Evolutionary conservation across 2,329 filamentous ascomycete species (phyloP), one percentile per base, ranked within the genome.

Genomic region (Pyrenochaeta sp.): DNA sequence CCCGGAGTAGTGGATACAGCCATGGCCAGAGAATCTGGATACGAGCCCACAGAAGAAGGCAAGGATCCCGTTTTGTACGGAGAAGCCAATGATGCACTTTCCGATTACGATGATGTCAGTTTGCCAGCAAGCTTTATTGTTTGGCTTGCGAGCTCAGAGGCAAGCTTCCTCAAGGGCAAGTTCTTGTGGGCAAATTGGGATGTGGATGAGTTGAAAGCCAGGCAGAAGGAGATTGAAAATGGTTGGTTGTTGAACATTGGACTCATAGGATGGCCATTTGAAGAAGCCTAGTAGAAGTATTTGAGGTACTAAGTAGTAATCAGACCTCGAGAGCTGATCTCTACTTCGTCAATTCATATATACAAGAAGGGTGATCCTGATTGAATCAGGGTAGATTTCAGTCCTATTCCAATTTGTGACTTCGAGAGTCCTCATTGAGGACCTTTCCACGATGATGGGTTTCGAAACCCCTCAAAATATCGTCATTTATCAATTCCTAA

Each of bases 1-100:
- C 79, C 79, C 1, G 79, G 79, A 0, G 66, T 77, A 1, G 63
- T 81, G 3, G 68, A 64, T 4, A 79, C 76, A 0, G 77, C 74
- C 3, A 75, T 78, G 67, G 66, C 62, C 29, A 58, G 45, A 15
- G 43, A 45, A 5, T 56, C 54, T 1, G 64, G 60, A 1, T 59
- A 61, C 21, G 45, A 51, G 32, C 46, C 55, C 15, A 11, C 53
- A 20, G 51, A 50, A 11, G 54, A 56, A 29, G 59, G 59, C 15
- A 61, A 68, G 49, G 51, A 67, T 31, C 54, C 58, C 57, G 44
- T 47, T 41, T 60, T 36, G 32, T 17, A 41, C 4, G 40, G 29
- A 42, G n/a, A 18, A 4, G 23, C 10, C 15, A 29, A 12, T 7
- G 11, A 31, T 31, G 17, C 35, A 33, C 30, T 36, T n/a, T 17